Conservation (phyloP, 2,329 filamentous ascomycete genomes). For the Emmonsiellopsis sp. region DNA sequence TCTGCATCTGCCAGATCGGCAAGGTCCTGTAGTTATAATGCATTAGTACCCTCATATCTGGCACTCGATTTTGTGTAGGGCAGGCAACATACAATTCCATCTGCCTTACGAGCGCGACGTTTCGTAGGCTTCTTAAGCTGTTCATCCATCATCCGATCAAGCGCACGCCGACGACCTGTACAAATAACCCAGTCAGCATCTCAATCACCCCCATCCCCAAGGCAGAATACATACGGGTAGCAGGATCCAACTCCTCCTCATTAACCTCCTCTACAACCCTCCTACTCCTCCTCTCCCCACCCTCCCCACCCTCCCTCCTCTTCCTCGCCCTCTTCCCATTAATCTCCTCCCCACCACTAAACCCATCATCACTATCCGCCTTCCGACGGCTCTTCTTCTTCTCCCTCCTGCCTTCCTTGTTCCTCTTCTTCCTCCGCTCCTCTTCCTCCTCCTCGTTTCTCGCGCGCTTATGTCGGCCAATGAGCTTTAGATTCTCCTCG, state of each 20-base stretch:
- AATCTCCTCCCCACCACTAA: conserved; percentile 41
- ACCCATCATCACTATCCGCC: conserved; percentile 48
- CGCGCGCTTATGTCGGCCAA: conserved; percentile 56
- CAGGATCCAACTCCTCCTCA: conserved; percentile 71
- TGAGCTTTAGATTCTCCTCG: conserved; percentile 50
- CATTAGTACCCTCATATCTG: conserved; percentile 11
- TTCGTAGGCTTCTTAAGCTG: conserved; percentile 74
- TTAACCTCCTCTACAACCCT: conserved; percentile 54
- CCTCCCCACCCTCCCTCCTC: conserved; percentile 37
- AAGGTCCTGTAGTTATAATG: conserved; percentile 54
- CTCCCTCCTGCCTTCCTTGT: conserved; percentile 43
- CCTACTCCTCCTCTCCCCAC: conserved; percentile 40
- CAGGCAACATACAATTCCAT: conserved; percentile 64
- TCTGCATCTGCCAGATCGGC: conserved; percentile 85
- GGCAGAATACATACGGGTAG: conserved; percentile 54
- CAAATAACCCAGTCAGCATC: background rate
- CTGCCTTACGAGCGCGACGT: conserved; percentile 63
- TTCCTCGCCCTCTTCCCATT: conserved; percentile 46
- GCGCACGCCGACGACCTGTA: conserved; percentile 62
- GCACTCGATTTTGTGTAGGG: background rate
- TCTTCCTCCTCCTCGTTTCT: conserved; percentile 53
- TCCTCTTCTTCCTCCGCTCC: conserved; percentile 60
- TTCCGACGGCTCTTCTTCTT: conserved; percentile 61
- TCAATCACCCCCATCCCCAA: conserved; percentile 3
- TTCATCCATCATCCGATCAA: conserved; percentile 80